These are phyloP conservation scores for Cyclotella cryptica DNA, from an alignment of 108 stramenopile genomes.

Conservation along the genomic window DNA sequence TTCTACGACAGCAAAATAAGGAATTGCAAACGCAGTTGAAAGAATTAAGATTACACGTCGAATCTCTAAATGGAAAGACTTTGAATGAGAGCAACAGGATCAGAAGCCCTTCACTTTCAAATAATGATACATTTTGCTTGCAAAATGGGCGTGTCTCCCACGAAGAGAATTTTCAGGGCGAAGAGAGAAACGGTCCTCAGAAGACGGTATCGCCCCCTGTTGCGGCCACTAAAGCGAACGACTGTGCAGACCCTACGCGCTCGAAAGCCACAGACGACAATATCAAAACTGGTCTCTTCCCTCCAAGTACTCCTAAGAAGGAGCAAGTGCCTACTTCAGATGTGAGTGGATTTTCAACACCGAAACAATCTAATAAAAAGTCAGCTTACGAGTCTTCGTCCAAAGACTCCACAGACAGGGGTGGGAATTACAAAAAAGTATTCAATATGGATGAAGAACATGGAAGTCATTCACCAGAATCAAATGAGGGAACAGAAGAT, in stretches of 20 bases:
- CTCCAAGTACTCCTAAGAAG: background rate
- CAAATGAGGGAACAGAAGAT: constrained; percentile 15
- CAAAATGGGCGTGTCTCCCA: too few relatives aligned
- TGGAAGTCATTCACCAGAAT: constrained; percentile 6
- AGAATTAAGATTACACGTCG: constrained; percentile 1
- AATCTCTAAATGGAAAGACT: background rate
- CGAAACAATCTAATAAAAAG: constrained; percentile 38
- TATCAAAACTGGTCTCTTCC: too few relatives aligned
- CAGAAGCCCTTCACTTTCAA: background rate
- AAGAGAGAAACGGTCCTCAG: too few relatives aligned
- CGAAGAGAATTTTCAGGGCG: too few relatives aligned
- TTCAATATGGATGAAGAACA: constrained; percentile 32
- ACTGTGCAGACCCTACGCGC: too few relatives aligned
- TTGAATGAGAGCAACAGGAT: background rate
- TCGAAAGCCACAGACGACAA: too few relatives aligned
- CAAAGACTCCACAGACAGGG: background rate
- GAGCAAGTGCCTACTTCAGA: background rate
- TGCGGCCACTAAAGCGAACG: too few relatives aligned
- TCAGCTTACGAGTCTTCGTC: background rate
- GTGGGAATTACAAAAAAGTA: constrained; percentile 29
- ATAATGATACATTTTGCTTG: too few relatives aligned
- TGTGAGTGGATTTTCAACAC: constrained; percentile 38
- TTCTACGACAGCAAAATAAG: constrained; percentile 44
- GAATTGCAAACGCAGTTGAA: constrained; percentile 38
- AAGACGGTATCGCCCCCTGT: too few relatives aligned